These are phyloP conservation scores for Diplogelasinospora grovesii DNA, from an alignment of 495 filamentous ascomycete species.

Conservation along the genomic window DNA sequence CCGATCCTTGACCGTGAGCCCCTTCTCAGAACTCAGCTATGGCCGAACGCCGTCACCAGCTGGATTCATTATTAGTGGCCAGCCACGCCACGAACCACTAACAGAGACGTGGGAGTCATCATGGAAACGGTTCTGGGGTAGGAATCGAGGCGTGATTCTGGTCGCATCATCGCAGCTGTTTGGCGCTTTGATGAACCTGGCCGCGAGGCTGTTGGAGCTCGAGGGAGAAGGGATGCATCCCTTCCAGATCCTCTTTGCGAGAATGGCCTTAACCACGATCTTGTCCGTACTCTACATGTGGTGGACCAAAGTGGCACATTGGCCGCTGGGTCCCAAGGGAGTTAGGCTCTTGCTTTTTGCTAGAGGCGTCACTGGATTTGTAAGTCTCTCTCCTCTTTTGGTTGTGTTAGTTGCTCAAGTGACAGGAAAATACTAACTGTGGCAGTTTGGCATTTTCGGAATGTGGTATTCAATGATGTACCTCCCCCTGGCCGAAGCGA, in stretches of 20 bases:
- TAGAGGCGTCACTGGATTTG: conserved; percentile 70
- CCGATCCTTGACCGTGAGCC: conserved; percentile 26
- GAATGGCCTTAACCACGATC: conserved; percentile 72
- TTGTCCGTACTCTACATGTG: conserved; percentile 70
- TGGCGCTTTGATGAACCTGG: conserved; percentile 81
- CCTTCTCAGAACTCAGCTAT: conserved; percentile 15
- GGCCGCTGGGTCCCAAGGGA: conserved; percentile 61
- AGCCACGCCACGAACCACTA: background rate
- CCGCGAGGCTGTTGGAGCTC: conserved; percentile 70
- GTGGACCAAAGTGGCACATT: conserved; percentile 56
- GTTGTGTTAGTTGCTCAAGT: background rate
- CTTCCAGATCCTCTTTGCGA: conserved; percentile 81
- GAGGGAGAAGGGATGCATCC: conserved; percentile 72
- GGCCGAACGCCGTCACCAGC: conserved; percentile 6
- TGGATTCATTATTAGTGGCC: conserved; percentile 11
- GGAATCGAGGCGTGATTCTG: conserved; percentile 67
- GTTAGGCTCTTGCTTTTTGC: conserved; percentile 60
- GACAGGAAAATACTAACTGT: background rate
- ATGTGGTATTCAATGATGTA: conserved; percentile 68
- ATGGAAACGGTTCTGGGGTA: conserved; percentile 25
- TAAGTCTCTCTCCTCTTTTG: conserved; percentile 13
- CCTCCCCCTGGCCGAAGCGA: conserved; percentile 83
- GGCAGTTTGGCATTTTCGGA: conserved; percentile 62
- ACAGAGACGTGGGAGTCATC: background rate
- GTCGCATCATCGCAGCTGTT: conserved; percentile 77